phyloP scores from a whole-genome alignment of 2,329 filamentous ascomycete genomes.

The Fusarium irregulare region DNA sequence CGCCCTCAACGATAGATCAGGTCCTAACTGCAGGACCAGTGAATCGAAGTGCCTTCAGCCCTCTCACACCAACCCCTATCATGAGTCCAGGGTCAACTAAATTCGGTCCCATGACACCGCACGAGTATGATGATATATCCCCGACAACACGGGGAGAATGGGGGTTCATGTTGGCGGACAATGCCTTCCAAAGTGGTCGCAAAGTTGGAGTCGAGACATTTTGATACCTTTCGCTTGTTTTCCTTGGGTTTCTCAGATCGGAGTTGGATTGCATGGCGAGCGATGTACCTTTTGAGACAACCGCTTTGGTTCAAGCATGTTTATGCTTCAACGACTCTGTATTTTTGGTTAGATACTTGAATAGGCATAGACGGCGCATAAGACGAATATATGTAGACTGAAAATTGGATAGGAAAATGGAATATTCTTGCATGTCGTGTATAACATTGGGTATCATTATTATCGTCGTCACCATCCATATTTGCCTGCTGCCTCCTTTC shows the following conservation, averaged over 20 bases:
- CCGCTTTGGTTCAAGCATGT: slow-evolving; percentile 13
- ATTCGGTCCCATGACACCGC: slow-evolving; percentile 66
- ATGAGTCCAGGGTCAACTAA: slow-evolving; percentile 41
- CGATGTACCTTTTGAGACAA: slow-evolving; percentile 24
- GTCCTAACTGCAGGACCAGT: slow-evolving; percentile 50
- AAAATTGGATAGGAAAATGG: slow-evolving; percentile 8
- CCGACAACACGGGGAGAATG: slow-evolving; percentile 72
- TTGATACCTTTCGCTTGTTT: slow-evolving; percentile 15
- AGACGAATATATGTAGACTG: neutral
- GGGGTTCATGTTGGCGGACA: slow-evolving; percentile 68
- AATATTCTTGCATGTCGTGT: slow-evolving; percentile 21
- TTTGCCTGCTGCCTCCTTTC: slow-evolving; percentile 81
- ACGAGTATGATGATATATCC: slow-evolving; percentile 70
- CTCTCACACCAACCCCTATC: slow-evolving; percentile 37
- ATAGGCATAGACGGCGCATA: slow-evolving; percentile 23
- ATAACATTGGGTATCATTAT: slow-evolving; percentile 41
- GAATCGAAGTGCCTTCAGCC: slow-evolving; percentile 39
- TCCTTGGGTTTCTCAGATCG: slow-evolving; percentile 1
- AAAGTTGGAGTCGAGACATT: slow-evolving; percentile 60
- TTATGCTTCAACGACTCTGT: slow-evolving; percentile 9
- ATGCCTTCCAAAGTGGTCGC: slow-evolving; percentile 56
- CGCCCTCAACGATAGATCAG: slow-evolving; percentile 57
- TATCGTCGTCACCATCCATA: slow-evolving; percentile 78
- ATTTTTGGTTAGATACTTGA: slow-evolving; percentile 22
- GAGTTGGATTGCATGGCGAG: slow-evolving; percentile 22